Evolutionary conservation across 1,139 yeast genomes (phyloP), one percentile per base, ranked within the genome.

Genomic region (Wickerhamomyces sp.): DNA sequence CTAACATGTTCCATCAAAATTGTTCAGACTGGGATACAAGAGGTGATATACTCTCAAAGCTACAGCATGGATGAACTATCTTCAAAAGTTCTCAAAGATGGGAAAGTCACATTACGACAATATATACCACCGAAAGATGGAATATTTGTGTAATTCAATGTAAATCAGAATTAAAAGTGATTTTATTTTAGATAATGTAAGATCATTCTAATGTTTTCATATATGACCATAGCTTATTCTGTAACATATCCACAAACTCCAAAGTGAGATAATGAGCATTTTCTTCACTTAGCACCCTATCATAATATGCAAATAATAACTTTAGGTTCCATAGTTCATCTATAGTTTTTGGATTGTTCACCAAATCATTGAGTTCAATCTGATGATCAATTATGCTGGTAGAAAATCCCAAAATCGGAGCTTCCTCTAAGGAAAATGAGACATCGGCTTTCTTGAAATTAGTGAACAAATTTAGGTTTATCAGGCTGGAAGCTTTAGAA

Each of bases 1-100:
- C 68, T 92, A 45, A 94, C 98, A 0, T 92, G 99, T 60, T 81
- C 96, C 7, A 88, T 92, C 36, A 92, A 92, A 63, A 90, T 92
- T 39, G 96, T 89, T 9, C 99, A 92, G 62, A 74, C 86, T 50
- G 98, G 98, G 1, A 81, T 92, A 36, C 71, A 69, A 25, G 96
- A 90, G 59, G 97, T 92, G n/a, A 95, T 92, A 4, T 92, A 89
- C 57, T 87, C 95, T 3, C 95, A 86, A 61, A 78, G 89, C 44
- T 92, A 92, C 59, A 81, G 92, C 36, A 92, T 92, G 97, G 98
- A 92, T 57, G 74, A 67, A 10, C 68, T 74, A 21, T 81, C 94
- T 28, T 82, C 80, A 39, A 65, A 70, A 43, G 90, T 92, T 1
- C 70, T 92, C 63, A 69, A 69, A 37, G 81, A 78, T 40, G 97